Conservation (phyloP, 345 rosid genomes). For the Noccaea bulbosa region DNA sequence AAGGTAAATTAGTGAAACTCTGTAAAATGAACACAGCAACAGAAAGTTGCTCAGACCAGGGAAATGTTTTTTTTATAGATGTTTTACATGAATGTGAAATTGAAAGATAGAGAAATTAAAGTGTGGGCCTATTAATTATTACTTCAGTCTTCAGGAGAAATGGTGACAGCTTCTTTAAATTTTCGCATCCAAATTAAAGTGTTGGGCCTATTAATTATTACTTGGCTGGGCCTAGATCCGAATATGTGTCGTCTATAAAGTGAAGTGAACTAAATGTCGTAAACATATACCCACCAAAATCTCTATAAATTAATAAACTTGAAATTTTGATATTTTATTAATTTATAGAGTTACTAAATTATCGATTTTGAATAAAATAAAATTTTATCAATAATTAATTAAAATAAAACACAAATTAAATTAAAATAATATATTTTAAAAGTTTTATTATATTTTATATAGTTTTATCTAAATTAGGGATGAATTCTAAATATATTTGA, state of each 20-base stretch:
- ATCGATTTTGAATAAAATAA: too few relatives aligned
- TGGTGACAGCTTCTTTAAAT: neutral
- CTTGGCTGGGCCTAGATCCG: neutral
- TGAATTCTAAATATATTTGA: too few relatives aligned
- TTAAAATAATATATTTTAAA: too few relatives aligned
- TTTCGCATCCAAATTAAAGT: neutral
- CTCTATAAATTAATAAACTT: too few relatives aligned
- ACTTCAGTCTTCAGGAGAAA: constrained; percentile 12
- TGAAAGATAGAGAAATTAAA: neutral
- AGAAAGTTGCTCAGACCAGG: neutral
- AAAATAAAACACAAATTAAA: too few relatives aligned
- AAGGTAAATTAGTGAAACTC: neutral
- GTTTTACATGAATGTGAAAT: constrained; percentile 18
- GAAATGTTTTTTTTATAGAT: constrained; percentile 17
- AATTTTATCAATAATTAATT: too few relatives aligned
- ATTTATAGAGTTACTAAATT: too few relatives aligned
- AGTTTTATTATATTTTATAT: too few relatives aligned
- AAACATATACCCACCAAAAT: too few relatives aligned
- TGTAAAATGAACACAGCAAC: neutral
- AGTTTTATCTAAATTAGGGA: too few relatives aligned
- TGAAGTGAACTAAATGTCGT: neutral
- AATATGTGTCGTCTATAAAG: neutral
- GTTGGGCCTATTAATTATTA: neutral
- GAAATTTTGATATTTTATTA: too few relatives aligned
- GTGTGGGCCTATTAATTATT: too few relatives aligned